Percentiles rank a stretch among this genome's conserved stretches.
Conservation (phyloP, 2,329 filamentous ascomycete species). For the Colletotrichum endophyticum region DNA sequence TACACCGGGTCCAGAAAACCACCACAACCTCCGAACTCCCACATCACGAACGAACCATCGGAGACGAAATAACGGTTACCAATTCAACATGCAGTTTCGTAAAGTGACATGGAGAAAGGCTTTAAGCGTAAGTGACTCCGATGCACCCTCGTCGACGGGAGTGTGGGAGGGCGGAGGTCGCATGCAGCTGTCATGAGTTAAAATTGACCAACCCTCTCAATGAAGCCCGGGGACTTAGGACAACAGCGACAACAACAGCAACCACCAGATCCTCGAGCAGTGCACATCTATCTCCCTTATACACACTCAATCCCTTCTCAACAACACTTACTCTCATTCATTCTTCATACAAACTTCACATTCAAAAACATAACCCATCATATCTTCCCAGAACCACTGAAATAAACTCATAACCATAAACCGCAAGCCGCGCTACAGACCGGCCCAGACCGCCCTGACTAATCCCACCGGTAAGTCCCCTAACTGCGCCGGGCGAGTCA, state of each 20-base stretch:
- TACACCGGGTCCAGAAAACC: not conserved
- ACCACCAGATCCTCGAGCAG: not conserved
- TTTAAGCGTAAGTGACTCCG: not conserved
- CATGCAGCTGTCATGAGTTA: not conserved
- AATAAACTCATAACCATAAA: not conserved
- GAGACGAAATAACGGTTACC: not conserved
- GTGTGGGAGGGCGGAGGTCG: not conserved
- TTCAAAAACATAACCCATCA: not conserved
- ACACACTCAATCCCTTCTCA: accelerated
- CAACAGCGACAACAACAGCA: too few species aligned
- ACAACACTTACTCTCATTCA: not conserved
- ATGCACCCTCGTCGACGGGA: not conserved
- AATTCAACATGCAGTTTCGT: accelerated
- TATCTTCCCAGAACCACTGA: not conserved
- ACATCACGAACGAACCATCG: not conserved
- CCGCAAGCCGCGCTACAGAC: not conserved
- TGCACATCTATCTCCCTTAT: not conserved
- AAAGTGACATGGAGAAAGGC: not conserved
- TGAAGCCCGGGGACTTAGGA: not conserved
- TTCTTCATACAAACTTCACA: not conserved
- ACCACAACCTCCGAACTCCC: not conserved
- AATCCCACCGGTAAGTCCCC: not conserved
- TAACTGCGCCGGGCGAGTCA: not conserved
- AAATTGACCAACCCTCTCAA: not conserved
- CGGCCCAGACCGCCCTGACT: not conserved